A percentile compares a stretch with the other conserved stretches of the same genome.
These are phyloP conservation scores for Globomyces sp. DNA, from an alignment of 371 early-diverging fungal genomes.

Conservation along the genomic window DNA sequence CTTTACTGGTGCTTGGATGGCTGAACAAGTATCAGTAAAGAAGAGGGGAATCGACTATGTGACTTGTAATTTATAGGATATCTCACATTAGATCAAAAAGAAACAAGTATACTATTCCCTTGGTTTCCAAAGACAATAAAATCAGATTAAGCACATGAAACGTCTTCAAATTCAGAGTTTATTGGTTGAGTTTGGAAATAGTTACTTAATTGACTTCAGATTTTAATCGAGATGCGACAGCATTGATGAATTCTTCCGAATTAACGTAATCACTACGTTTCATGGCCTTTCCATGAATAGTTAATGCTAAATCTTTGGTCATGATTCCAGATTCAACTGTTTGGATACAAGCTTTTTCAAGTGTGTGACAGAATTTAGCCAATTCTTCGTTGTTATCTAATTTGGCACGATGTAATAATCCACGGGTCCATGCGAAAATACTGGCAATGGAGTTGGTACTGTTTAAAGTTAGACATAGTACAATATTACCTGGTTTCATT, in stretches of 20 bases:
- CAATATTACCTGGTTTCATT: constrained; percentile 32
- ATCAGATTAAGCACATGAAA: too few relatives aligned
- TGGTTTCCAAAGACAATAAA: too few relatives aligned
- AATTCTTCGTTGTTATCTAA: constrained; percentile 81
- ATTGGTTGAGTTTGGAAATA: too few relatives aligned
- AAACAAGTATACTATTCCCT: too few relatives aligned
- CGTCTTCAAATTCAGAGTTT: too few relatives aligned
- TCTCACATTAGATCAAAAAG: too few relatives aligned
- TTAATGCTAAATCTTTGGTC: constrained; percentile 96
- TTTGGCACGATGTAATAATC: constrained; percentile 92
- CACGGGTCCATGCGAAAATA: constrained; percentile 98
- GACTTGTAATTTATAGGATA: too few relatives aligned
- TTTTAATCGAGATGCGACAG: constrained; percentile 36
- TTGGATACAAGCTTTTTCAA: constrained; percentile 88
- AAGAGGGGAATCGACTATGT: too few relatives aligned
- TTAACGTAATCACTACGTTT: constrained; percentile 50
- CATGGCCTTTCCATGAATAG: constrained; percentile 79
- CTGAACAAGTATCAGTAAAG: too few relatives aligned
- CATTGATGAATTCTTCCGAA: constrained; percentile 47
- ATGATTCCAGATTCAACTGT: constrained; percentile 82
- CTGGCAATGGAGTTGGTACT: constrained; percentile 97
- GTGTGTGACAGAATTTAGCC: constrained; percentile 68
- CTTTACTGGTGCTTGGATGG: too few relatives aligned
- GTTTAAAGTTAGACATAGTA: too few relatives aligned
- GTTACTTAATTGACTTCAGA: background rate